phyloP scores from a whole-genome alignment of 352 stramenopile genomes.

The Phytopythium ostracodes region DNA sequence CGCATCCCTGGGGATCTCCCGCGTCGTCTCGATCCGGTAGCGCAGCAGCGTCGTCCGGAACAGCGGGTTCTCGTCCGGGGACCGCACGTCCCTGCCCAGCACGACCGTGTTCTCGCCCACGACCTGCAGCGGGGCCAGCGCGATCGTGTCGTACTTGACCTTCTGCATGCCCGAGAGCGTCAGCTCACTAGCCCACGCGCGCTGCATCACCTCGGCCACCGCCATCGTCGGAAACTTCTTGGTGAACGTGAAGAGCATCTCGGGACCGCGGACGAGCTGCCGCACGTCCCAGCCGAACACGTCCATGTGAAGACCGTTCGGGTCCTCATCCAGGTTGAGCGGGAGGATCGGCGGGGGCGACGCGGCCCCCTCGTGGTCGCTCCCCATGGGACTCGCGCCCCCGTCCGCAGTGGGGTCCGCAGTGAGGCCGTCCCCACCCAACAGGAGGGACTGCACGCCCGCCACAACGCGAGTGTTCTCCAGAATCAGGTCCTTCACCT shows the following conservation, averaged over 20 bases:
- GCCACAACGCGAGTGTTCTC: slow-evolving; percentile 27
- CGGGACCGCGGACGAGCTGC: slow-evolving; percentile 26
- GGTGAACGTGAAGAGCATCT: slow-evolving; percentile 46
- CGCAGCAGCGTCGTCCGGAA: slow-evolving; percentile 46
- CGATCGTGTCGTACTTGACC: slow-evolving; percentile 43
- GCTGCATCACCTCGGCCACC: slow-evolving; percentile 36
- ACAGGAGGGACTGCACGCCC: slow-evolving; percentile 27
- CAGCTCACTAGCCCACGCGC: slow-evolving; percentile 40
- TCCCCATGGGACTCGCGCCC: not conserved
- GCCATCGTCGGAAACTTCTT: slow-evolving; percentile 35
- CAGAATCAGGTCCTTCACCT: slow-evolving; percentile 43
- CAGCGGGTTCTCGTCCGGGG: slow-evolving; percentile 28
- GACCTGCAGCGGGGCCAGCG: slow-evolving; percentile 45
- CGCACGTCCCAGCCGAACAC: slow-evolving; percentile 45
- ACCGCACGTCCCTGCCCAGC: slow-evolving; percentile 41
- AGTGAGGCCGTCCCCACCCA: not conserved
- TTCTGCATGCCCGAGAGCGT: slow-evolving; percentile 28
- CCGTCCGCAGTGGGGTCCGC: not conserved
- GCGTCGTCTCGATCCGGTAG: slow-evolving; percentile 37
- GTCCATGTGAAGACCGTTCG: slow-evolving; percentile 13
- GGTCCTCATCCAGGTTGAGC: slow-evolving; percentile 1
- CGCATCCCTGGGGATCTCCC: slow-evolving; percentile 10
- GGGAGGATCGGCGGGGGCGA: not conserved
- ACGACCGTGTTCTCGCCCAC: slow-evolving; percentile 35
- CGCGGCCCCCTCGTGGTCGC: not conserved